Evolutionary conservation across 139 green algal species (phyloP).

Genomic region (Tetraselmis striata): DNA sequence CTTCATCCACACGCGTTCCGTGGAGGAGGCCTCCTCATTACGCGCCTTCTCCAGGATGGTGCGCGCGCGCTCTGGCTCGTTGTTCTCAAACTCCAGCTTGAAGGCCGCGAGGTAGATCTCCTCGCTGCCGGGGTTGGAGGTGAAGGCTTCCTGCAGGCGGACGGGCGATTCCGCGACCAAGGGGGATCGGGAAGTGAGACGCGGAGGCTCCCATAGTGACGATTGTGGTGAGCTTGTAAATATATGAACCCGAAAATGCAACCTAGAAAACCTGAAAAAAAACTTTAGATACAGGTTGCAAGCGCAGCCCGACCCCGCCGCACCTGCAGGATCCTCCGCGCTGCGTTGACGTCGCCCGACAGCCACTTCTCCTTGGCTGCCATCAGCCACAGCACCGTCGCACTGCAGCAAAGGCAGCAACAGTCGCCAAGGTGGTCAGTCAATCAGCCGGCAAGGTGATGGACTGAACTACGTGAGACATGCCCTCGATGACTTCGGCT

Average conservation of each 20-base stretch:
- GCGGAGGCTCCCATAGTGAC: too few relatives aligned
- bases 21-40: conserved; percentile 52
- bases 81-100: conserved; percentile 98
- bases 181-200: background rate
- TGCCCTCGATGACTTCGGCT: too few relatives aligned
- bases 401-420: too few relatives aligned
- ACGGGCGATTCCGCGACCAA: background rate
- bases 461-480: too few relatives aligned
- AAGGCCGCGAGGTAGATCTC: conserved; percentile 96
- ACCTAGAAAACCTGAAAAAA: too few relatives aligned
- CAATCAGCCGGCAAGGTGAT: too few relatives aligned
- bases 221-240: too few relatives aligned
- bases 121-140: conserved; percentile 83
- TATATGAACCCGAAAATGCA: too few relatives aligned
- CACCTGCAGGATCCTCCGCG: conserved; percentile 70
- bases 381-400: conserved; percentile 92
- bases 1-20: conserved; percentile 96
- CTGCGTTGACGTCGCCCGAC: conserved; percentile 63
- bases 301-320: background rate
- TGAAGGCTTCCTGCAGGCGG: conserved; percentile 45
- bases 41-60: conserved; percentile 65
- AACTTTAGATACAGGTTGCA: too few relatives aligned
- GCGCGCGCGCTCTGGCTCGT: conserved; percentile 68
- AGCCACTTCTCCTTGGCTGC: conserved; percentile 94
- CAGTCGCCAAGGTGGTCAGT: too few relatives aligned